Evolutionary conservation across 192 early-diverging fungal genomes (phyloP).

Genomic region (Pecoramyces ruminantium): DNA sequence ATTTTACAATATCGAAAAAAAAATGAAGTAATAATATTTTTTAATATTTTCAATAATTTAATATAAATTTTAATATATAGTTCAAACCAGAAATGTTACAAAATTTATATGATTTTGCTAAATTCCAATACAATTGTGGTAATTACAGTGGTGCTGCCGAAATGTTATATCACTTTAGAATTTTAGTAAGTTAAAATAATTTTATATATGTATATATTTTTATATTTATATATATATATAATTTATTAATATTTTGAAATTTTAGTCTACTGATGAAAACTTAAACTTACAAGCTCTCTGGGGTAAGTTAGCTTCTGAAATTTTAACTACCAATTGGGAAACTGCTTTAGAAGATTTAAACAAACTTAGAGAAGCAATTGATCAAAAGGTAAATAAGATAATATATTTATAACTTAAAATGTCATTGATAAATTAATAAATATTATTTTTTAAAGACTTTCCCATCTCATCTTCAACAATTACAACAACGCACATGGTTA

Average conservation of each 20-base stretch:
- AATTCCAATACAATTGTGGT: conserved; percentile 85
- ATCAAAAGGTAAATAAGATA: conserved; percentile 38
- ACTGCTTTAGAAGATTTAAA: conserved; percentile 75
- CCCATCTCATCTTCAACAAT: conserved; percentile 60
- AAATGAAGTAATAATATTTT: no score
- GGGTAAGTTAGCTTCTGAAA: conserved; percentile 94
- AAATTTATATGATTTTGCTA: conserved; percentile 71
- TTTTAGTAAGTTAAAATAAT: conserved; percentile 64
- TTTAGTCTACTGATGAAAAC: conserved; percentile 69
- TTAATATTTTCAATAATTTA: no score
- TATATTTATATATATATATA: no score
- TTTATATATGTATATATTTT: no score
- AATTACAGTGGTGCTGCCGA: conserved; percentile 81
- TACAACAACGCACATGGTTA: conserved; percentile 84
- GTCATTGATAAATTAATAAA: no score
- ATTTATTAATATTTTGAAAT: not conserved
- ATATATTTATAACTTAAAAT: no score
- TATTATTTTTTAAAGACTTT: conserved; percentile 25
- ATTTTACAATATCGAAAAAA: no score
- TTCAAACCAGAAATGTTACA: conserved; percentile 77
- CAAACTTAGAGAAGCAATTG: conserved; percentile 72
- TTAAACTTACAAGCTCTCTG: conserved; percentile 74
- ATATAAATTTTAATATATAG: no score
- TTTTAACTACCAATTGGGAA: conserved; percentile 87
- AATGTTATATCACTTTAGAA: conserved; percentile 86